Base-by-base conservation (phyloP, 2,329 filamentous ascomycete genomes). In the Chrysosphaeria jannelii region DNA sequence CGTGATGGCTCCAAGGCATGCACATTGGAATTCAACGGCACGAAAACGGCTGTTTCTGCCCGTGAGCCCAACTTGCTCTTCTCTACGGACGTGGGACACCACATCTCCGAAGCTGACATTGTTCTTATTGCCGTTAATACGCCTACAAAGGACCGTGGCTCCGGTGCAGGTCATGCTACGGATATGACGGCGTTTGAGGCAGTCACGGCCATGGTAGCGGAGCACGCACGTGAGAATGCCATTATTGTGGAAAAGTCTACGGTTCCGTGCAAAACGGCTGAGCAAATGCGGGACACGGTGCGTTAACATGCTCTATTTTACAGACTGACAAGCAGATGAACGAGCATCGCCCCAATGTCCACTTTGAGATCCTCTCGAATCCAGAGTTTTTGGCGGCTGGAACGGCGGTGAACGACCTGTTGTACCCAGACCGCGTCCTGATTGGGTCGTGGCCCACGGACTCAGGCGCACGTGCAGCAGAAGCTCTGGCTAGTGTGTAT, bases 181-280 rank as follows among this genome's bases (percentile, higher is more conserved):
- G 68, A 79, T 34, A 59, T 79, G 46, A 60, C 59, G 2, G 60
- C 62, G 8, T 57, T 79, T 13, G 70, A 79, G 39, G 59, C 59
- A 10, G 70, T 68, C 5, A 62, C 61, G 2, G 51, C 55, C 23
- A 58, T 60, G 26, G 64, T 79, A 16, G 71, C 69, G 7, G 48
- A 57, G 31, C 50, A 65, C 29, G 66, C 70, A 3, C 60, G 54
- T 14, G 47, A 53, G 10, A 65, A 64, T 22, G 60, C 67, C 25
- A 71, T 79, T 26, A 60, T 81, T 23, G 71, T 79, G 11, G 71
- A 79, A 46, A 81, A 79, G 47, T 70, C 62, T 26, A 81, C 72
- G 0, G 72, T 79, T 13, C 72, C 72, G 3, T 74, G 67, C 39
- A 51, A 65, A 29, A 78, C 71, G 5, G 67, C 69, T 2, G 55